Conservation (phyloP, 345 rosid species). For the Brassica incana region DNA sequence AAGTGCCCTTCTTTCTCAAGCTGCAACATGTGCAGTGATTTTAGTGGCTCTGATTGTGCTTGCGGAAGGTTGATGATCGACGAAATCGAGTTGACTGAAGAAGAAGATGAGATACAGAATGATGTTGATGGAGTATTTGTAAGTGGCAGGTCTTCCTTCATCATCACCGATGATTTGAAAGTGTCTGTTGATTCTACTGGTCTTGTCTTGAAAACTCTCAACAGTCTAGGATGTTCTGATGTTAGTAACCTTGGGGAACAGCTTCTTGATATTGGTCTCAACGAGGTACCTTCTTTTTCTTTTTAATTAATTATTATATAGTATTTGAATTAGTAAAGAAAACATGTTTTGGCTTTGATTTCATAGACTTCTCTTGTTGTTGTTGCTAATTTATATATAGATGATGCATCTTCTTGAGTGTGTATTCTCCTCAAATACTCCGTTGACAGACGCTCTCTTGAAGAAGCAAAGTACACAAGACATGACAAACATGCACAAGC, state of each 20-base stretch:
- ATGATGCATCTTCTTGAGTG: not conserved
- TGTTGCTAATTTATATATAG: not conserved
- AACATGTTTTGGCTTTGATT: not conserved
- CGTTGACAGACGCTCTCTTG: conserved; percentile 31
- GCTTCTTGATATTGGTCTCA: conserved; percentile 9
- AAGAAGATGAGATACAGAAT: not conserved
- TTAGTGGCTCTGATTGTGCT: not conserved
- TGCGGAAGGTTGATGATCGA: not conserved
- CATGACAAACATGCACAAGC: not conserved
- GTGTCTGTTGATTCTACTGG: not conserved
- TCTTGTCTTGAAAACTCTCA: not conserved
- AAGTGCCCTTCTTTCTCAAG: not conserved
- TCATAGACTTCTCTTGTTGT: not conserved
- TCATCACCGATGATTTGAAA: conserved; percentile 27
- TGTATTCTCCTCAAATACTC: conserved; percentile 20
- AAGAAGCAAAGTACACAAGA: not conserved
- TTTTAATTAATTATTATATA: not conserved
- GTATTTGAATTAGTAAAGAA: not conserved
- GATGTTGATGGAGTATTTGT: conserved; percentile 13
- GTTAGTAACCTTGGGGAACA: conserved; percentile 21
- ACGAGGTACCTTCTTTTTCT: conserved; percentile 17
- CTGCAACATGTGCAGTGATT: conserved; percentile 1
- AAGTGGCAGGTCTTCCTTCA: not conserved
- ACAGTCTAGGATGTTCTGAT: conserved; percentile 5
- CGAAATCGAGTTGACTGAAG: not conserved